phyloP scores from a whole-genome alignment of 108 stramenopile genomes.

The Cyclotella baltica region DNA sequence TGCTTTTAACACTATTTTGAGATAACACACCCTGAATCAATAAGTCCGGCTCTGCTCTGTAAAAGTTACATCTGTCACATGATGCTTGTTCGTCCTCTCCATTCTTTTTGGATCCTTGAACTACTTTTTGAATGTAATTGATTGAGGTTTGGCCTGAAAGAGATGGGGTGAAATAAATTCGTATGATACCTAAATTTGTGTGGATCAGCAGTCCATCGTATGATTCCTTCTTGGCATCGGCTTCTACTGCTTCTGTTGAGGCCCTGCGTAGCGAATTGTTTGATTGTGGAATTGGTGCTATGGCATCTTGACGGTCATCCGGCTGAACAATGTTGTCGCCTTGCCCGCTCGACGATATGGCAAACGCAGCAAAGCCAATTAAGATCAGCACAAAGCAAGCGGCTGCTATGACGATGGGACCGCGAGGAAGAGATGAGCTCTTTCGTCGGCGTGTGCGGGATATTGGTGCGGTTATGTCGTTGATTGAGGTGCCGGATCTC shows the following conservation, averaged over 20 bases:
- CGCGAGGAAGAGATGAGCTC: no score
- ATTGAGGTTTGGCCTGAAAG: constrained; percentile 59
- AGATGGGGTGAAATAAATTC: constrained; percentile 63
- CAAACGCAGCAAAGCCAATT: background rate
- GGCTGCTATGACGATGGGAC: background rate
- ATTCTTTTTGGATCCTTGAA: constrained; percentile 1
- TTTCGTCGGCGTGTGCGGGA: constrained; percentile 4
- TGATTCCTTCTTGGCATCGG: background rate
- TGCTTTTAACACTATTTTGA: constrained; percentile 26
- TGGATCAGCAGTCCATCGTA: constrained; percentile 8
- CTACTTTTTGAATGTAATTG: constrained; percentile 64
- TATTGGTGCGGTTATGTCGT: background rate
- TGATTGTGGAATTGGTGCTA: background rate
- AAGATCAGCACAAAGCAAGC: background rate
- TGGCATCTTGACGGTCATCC: background rate
- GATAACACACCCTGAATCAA: constrained; percentile 76
- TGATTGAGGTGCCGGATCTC: background rate
- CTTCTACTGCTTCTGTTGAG: background rate
- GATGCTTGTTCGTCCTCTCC: background rate
- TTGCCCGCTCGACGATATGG: background rate
- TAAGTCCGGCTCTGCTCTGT: constrained; percentile 72
- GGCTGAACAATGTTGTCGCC: background rate
- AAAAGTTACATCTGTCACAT: constrained; percentile 75
- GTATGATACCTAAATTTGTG: constrained; percentile 55
- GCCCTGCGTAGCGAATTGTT: background rate